Evolutionary conservation across 768 basidiomycete genomes (phyloP).

Genomic region (Rhodotorula taiwanensis): DNA sequence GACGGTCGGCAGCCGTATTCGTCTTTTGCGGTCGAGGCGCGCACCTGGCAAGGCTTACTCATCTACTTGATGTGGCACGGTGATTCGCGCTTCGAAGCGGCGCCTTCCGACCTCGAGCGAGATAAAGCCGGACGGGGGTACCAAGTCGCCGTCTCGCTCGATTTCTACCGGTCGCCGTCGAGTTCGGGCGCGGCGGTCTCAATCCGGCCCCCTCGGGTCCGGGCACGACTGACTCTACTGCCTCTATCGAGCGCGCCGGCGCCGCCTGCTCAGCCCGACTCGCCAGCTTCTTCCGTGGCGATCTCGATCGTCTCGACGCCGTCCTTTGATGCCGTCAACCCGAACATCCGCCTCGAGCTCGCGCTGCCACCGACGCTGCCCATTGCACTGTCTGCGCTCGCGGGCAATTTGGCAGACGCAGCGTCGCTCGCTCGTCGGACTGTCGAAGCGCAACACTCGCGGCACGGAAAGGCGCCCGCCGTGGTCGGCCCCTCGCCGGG

Average conservation of each 20-base stretch:
- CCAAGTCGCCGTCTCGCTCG: slow-evolving; percentile 9
- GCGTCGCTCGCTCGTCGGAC: neutral
- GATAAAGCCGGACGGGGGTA: slow-evolving; percentile 23
- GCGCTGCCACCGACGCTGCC: slow-evolving; percentile 8
- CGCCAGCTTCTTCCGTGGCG: neutral
- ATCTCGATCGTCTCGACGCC: neutral
- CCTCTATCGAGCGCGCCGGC: neutral
- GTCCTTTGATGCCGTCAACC: slow-evolving; percentile 3
- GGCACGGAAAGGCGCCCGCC: neutral
- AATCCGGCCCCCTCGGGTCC: slow-evolving; percentile 12
- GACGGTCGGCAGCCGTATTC: slow-evolving; percentile 6
- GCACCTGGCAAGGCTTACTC: slow-evolving; percentile 22
- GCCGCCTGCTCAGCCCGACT: too few relatives aligned
- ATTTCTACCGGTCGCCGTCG: slow-evolving; percentile 21
- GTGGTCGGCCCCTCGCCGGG: neutral
- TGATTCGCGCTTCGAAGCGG: slow-evolving; percentile 28
- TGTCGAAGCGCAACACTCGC: neutral
- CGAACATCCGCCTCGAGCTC: slow-evolving; percentile 20
- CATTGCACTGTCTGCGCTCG: slow-evolving; percentile 15
- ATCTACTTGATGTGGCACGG: slow-evolving; percentile 33
- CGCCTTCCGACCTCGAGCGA: slow-evolving; percentile 18
- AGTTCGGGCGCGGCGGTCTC: slow-evolving; percentile 7
- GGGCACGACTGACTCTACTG: slow-evolving; percentile 18
- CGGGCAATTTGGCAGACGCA: slow-evolving; percentile 14
- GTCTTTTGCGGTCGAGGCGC: slow-evolving; percentile 32